Evolutionary conservation across 495 filamentous ascomycete genomes (phyloP).

Genomic region (Neurospora pannonica): DNA sequence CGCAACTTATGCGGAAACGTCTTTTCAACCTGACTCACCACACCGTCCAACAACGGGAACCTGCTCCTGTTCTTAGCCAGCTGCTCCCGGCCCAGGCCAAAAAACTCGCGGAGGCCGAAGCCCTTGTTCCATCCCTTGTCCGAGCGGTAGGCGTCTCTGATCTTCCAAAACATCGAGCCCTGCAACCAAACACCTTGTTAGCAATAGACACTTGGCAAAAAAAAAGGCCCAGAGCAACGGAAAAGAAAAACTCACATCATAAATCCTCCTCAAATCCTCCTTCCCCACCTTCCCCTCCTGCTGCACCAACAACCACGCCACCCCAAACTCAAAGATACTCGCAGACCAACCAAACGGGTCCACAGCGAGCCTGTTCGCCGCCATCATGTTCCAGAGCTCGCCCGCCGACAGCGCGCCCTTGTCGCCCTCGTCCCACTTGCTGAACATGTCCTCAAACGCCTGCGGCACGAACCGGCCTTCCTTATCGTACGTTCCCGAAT

Average conservation of each 20-base stretch:
- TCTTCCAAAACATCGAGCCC: slow-evolving; percentile 23
- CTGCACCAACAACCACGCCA: slow-evolving; percentile 40
- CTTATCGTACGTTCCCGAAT: slow-evolving; percentile 40
- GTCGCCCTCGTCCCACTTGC: slow-evolving; percentile 37
- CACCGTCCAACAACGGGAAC: not conserved
- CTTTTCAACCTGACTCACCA: not conserved
- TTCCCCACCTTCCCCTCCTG: slow-evolving; percentile 36
- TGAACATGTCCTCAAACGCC: slow-evolving; percentile 49
- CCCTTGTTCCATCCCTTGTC: slow-evolving; percentile 22
- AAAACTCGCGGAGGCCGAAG: slow-evolving; percentile 11
- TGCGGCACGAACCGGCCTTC: slow-evolving; percentile 48
- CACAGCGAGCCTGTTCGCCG: slow-evolving; percentile 9
- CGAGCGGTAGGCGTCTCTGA: slow-evolving; percentile 15
- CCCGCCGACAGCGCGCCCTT: slow-evolving; percentile 6
- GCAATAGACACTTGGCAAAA: not conserved
- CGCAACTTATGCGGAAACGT: not conserved
- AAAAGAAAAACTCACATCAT: slow-evolving; percentile 25
- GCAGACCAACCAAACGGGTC: slow-evolving; percentile 20
- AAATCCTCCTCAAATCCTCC: slow-evolving; percentile 34
- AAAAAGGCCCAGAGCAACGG: fast-evolving
- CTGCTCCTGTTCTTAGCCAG: not conserved
- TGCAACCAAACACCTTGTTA: not conserved
- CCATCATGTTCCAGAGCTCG: slow-evolving; percentile 14
- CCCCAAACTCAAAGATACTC: slow-evolving; percentile 35
- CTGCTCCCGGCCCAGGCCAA: not conserved